Conservation (phyloP, 768 basidiomycete genomes). For the Candolleomyces aberdarensis region DNA sequence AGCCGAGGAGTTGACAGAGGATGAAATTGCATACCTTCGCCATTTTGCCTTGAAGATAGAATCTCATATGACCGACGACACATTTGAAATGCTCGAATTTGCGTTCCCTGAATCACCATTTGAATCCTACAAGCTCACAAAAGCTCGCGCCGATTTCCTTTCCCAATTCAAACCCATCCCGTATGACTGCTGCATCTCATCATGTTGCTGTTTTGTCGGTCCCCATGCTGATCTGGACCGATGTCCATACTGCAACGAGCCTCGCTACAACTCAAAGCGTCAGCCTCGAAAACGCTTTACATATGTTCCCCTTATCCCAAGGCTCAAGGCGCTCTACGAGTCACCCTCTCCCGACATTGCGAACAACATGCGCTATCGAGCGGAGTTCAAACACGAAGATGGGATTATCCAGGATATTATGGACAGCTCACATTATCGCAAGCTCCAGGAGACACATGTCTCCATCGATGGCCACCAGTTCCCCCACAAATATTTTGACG, state of each 20-base stretch:
- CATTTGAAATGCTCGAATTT: neutral
- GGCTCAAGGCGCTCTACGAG: constrained; percentile 17
- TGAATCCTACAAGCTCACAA: neutral
- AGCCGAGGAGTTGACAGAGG: neutral
- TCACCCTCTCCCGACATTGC: constrained; percentile 14
- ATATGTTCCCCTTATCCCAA: constrained; percentile 33
- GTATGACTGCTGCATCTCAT: constrained; percentile 24
- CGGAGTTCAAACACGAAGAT: constrained; percentile 13
- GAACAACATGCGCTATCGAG: constrained; percentile 23
- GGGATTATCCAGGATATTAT: constrained; percentile 30
- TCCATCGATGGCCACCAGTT: constrained; percentile 13
- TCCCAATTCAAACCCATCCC: constrained; percentile 25
- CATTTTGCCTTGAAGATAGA: neutral
- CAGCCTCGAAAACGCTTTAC: constrained; percentile 24
- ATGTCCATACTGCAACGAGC: constrained; percentile 30
- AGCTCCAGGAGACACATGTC: constrained; percentile 20
- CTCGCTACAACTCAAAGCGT: neutral
- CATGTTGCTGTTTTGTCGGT: constrained; percentile 17
- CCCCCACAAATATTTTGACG: constrained; percentile 31
- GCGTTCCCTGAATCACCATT: neutral
- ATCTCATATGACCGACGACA: neutral
- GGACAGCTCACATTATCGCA: constrained; percentile 30
- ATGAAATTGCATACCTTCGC: neutral
- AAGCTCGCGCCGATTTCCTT: constrained; percentile 19
- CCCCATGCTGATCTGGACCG: constrained; percentile 13